These are phyloP conservation scores for Ustilago hordei DNA, from an alignment of 1,284 basidiomycete species.

Conservation along the genomic window DNA sequence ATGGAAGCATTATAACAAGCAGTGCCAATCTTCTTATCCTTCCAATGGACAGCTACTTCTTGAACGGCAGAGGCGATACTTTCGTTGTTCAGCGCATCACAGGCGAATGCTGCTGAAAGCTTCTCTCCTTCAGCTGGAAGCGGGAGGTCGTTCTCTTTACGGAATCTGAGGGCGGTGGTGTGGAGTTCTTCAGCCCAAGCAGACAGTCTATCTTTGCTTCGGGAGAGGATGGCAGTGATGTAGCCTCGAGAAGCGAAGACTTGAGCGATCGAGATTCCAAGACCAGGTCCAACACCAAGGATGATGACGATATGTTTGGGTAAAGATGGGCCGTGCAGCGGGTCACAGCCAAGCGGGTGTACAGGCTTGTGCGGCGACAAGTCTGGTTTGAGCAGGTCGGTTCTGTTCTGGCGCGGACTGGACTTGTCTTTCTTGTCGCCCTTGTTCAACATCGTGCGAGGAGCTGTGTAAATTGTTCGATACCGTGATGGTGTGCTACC, in stretches of 20 bases:
- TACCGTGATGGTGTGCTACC: not conserved
- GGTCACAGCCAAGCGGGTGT: constrained; percentile 31
- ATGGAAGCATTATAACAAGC: constrained; percentile 58
- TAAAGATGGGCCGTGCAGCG: constrained; percentile 46
- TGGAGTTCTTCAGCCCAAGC: constrained; percentile 43
- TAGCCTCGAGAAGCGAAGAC: constrained; percentile 57
- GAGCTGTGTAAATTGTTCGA: not conserved
- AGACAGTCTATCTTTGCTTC: constrained; percentile 45
- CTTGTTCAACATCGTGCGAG: not conserved
- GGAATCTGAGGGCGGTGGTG: constrained; percentile 23
- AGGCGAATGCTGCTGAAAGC: constrained; percentile 51
- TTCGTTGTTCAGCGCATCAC: constrained; percentile 51
- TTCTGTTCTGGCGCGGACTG: constrained; percentile 28
- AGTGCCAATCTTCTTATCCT: constrained; percentile 49
- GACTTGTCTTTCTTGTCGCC: constrained; percentile 5
- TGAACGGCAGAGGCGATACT: constrained; percentile 32
- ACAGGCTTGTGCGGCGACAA: constrained; percentile 37
- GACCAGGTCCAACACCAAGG: constrained; percentile 58
- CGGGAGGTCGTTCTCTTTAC: constrained; percentile 5
- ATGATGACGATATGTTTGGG: constrained; percentile 51
- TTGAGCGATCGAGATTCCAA: constrained; percentile 53
- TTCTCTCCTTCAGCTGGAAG: not conserved
- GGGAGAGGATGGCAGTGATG: constrained; percentile 53
- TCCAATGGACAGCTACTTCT: constrained; percentile 37
- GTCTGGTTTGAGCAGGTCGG: constrained; percentile 42